A percentile compares a stretch with the other conserved stretches of the same genome.
phyloP scores from a whole-genome alignment of 768 basidiomycete species.

The Xanthoconium stramineum region DNA sequence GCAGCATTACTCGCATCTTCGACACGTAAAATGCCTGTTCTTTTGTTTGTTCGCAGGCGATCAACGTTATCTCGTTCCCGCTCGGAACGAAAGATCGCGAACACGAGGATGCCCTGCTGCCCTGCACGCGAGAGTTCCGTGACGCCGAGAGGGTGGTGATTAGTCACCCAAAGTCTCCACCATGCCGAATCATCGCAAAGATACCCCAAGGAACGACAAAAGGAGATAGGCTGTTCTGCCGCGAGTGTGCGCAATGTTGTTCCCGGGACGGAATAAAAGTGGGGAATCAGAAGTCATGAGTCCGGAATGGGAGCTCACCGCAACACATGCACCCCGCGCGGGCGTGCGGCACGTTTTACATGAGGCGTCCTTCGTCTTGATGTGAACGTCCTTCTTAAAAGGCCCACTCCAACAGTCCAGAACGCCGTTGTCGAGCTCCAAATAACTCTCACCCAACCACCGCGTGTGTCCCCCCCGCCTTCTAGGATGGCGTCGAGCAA shows the following conservation, averaged over 20 bases:
- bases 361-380: constrained; percentile 26
- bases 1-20: not conserved
- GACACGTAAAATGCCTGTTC: constrained; percentile 19
- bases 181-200: not conserved
- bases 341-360: constrained; percentile 31
- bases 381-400: constrained; percentile 19
- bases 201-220: constrained; percentile 1
- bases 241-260: constrained; percentile 1
- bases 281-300: constrained; percentile 11
- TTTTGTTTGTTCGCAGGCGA: constrained; percentile 1
- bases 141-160: constrained; percentile 19
- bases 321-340: constrained; percentile 18
- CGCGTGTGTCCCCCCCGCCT: constrained; percentile 7
- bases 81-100: constrained; percentile 7
- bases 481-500: constrained; percentile 24
- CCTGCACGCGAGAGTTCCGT: constrained; percentile 23
- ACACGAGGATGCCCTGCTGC: constrained; percentile 27
- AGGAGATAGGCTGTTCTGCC: constrained; percentile 4
- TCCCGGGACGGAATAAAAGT: constrained; percentile 13
- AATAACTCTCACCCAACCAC: constrained; percentile 14
- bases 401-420: constrained; percentile 9
- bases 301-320: constrained; percentile 7
- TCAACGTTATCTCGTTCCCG: constrained; percentile 3
- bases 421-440: constrained; percentile 22
- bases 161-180: constrained; percentile 1